Base-by-base conservation (phyloP, 2,329 filamentous ascomycete genomes). In the Ophiostoma fasciatum region DNA sequence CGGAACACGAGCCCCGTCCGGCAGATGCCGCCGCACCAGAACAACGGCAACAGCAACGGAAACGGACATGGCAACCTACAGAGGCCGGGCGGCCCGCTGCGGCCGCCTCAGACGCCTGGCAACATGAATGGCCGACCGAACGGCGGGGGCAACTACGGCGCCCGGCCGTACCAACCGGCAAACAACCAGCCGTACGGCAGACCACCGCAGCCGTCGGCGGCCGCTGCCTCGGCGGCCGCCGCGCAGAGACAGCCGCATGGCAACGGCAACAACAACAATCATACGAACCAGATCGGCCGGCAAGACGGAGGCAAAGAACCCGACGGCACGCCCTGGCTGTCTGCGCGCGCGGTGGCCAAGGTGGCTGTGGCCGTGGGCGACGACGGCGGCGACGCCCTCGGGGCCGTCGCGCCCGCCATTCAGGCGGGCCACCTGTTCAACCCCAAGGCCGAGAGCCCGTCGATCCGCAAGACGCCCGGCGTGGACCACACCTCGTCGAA, bases 401-500 rank as follows among this genome's bases (percentile, higher is more conserved):
- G 46, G 31, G 59, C 52, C 9, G 57, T 59, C 23, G 50, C 56
- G 4, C 54, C 63, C 4, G 53, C 58, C 5, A 62, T 62, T 4
- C 55, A 61, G 26, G 57, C 59, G 7, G 60, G 61, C 6, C 65
- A 72, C 11, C 61, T 66, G 18, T 88, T 87, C 54, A 79, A 87
- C 47, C 80, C 79, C 3, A 75, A 75, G 39, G 67, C 74, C 6
- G 79, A 87, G 48, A 83, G 78, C 42, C 85, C 87, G 0, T 90
- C 85, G 1, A 85, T 94, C 50, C 74, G 83, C 42, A 87, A 88
- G 52, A 94, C 88, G 0, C 80, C 81, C 0, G 87, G 87, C 3
- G 70, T 94, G 27, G 84, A 94, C 49, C 83, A 92, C 50, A 74
- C 61, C 17, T 78, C 73, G 35, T 87, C 81, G 5, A 77, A 78